Conservation (phyloP, 257 asterid species). For the Nicotiana undulata region DNA sequence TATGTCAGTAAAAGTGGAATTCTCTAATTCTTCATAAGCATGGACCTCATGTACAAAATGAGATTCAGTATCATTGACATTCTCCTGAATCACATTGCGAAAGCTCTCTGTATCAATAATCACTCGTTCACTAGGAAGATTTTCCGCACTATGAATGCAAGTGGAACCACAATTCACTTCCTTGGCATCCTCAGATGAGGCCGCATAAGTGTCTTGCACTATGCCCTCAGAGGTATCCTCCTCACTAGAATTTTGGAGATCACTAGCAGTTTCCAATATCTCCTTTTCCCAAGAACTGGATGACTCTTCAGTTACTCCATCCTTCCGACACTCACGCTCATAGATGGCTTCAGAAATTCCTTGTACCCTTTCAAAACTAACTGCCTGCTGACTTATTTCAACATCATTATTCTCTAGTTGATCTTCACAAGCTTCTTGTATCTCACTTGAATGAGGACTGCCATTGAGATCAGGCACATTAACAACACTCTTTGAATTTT, state of each 20-base stretch:
- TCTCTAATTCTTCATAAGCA: background rate
- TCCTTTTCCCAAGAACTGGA: constrained; percentile 16
- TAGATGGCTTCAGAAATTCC: constrained; percentile 19
- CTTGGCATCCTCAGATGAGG: constrained; percentile 22
- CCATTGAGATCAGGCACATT: too few species aligned
- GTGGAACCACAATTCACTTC: constrained; percentile 11
- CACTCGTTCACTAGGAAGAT: constrained; percentile 6
- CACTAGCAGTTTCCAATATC: constrained; percentile 18
- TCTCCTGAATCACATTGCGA: too few species aligned
- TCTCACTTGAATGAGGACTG: too few species aligned
- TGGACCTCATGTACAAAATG: constrained; percentile 9
- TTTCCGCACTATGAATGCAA: constrained; percentile 18
- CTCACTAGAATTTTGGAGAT: constrained; percentile 37
- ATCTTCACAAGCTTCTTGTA: too few species aligned
- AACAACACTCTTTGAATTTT: too few species aligned
- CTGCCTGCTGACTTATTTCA: constrained; percentile 23
- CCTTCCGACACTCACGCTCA: constrained; percentile 24
- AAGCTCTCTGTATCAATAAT: too few species aligned
- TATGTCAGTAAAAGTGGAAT: constrained; percentile 8
- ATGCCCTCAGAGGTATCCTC: constrained; percentile 23
- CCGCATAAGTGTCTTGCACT: constrained; percentile 24
- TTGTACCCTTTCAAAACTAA: constrained; percentile 11
- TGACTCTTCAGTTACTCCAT: constrained; percentile 18
- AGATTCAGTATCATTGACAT: background rate
- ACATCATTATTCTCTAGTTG: constrained; percentile 14